These are phyloP conservation scores for Colletotrichum destructivum DNA, from an alignment of 2,329 filamentous ascomycete genomes.

Conservation along the genomic window DNA sequence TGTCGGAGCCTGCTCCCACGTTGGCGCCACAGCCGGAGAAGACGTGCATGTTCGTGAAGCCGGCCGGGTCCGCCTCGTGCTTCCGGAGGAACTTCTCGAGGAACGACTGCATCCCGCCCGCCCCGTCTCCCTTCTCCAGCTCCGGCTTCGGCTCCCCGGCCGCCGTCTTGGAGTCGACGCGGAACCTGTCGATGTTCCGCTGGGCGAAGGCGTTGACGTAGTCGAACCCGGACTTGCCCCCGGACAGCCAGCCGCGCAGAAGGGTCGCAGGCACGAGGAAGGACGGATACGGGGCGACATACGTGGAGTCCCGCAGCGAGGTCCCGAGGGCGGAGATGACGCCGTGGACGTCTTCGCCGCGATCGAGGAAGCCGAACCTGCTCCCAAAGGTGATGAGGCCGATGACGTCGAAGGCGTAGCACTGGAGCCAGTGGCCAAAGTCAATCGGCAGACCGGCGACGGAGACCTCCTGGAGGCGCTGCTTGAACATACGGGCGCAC, in stretches of 20 bases:
- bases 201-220: neutral
- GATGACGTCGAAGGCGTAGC: conserved; percentile 67
- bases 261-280: neutral
- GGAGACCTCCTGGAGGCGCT: conserved; percentile 56
- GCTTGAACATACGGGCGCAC: conserved; percentile 58
- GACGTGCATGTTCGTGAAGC: conserved; percentile 53
- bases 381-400: conserved; percentile 61
- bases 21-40: conserved; percentile 37
- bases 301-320: conserved; percentile 48
- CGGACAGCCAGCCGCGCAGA: conserved; percentile 16
- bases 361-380: conserved; percentile 61
- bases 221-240: neutral
- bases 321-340: conserved; percentile 58
- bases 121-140: neutral
- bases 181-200: neutral
- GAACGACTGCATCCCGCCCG: neutral
- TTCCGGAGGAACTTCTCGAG: conserved; percentile 48
- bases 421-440: conserved; percentile 61
- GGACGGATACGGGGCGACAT: conserved; percentile 44
- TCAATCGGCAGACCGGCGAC: conserved; percentile 51
- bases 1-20: conserved; percentile 54
- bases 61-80: conserved; percentile 56
- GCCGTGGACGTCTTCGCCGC: conserved; percentile 60
- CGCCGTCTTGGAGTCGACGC: neutral
- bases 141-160: neutral